Base-by-base conservation (phyloP, 305 asterid genomes). In the Andrographis paniculata region DNA sequence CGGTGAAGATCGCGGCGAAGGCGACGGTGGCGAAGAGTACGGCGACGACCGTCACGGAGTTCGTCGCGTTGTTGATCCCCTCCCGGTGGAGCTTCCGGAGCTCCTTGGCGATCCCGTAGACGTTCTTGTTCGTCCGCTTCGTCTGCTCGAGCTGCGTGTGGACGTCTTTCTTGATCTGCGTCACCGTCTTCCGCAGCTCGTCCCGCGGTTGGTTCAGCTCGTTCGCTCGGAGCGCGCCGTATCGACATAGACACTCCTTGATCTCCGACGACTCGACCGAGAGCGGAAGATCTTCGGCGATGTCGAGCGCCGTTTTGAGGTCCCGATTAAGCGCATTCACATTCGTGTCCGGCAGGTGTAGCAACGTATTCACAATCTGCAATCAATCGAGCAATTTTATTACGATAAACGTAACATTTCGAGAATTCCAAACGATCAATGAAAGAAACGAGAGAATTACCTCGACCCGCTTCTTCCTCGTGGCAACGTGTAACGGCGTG, bases 271-370 rank as follows among this genome's bases (percentile, higher is more conserved):
- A 72, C 48, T 76, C 83, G 60, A 72, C 83, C 0, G 83, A 76
- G 36, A 76, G 79, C 23, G 76, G 74, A 20, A 77, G 85, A 18
- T 53, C 62, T 56, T 77, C 85, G 0, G 78, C 81, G 4, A 77
- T 77, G 71, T 77, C 85, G 0, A 77, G 74, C 18, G 85, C 70
- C 2, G 85, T 77, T 53, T 77, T 77, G 52, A 73, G 74, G 16
- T 73, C 81, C 33, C 85, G 77, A 65, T 76, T 67, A 37, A 73
- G 70, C 33, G 85, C 81, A 16, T 77, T 77, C 56, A 77, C 85
- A 6, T 73, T 73, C 23, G 72, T 61, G 43, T 77, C 81, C 2
- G 81, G 85, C 20, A 77, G 68, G 52, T 76, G 67, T 44, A 77
- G 20, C 42, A 77, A 52, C 59, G 49, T 67, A 17, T 43, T 70